Evolutionary conservation across 345 rosid species (phyloP).

Genomic region (Odontarrhena argentea): DNA sequence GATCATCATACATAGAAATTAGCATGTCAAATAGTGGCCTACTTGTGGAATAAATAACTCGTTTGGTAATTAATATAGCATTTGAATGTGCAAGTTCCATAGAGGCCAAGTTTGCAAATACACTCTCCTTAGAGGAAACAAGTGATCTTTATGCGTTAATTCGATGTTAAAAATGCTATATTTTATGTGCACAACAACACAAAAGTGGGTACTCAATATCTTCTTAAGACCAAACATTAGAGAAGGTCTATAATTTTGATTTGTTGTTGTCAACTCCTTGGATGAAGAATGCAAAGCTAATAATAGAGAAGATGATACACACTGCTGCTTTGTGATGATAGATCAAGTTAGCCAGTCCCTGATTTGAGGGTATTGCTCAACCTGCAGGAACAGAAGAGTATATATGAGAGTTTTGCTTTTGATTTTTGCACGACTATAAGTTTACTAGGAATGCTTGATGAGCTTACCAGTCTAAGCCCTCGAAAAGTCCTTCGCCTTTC

Average conservation of each 20-base stretch:
- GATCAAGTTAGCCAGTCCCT: conserved; percentile 31
- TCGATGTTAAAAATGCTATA: not conserved
- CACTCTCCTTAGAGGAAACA: not conserved
- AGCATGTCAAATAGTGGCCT: too few relatives aligned
- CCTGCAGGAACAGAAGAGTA: conserved; percentile 2
- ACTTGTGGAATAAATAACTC: too few relatives aligned
- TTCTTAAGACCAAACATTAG: too few relatives aligned
- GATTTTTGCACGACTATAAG: not conserved
- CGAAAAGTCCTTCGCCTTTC: conserved; percentile 67
- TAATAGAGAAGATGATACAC: conserved; percentile 18
- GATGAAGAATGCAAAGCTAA: conserved; percentile 19
- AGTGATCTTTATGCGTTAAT: not conserved
- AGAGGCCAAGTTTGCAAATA: too few relatives aligned
- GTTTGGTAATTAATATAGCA: too few relatives aligned
- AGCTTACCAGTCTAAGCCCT: conserved; percentile 65
- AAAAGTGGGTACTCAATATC: not conserved
- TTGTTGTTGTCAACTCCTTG: conserved; percentile 2
- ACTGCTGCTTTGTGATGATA: conserved; percentile 9
- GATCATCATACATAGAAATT: too few relatives aligned
- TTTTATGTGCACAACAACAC: not conserved
- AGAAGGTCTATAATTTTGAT: not conserved
- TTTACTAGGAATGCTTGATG: not conserved
- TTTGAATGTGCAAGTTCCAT: too few relatives aligned
- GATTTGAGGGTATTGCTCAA: conserved; percentile 34
- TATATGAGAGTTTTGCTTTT: conserved; percentile 1